These are phyloP conservation scores for Trichoderma citrinoviride DNA, from an alignment of 2,329 filamentous ascomycete species.

Conservation along the genomic window DNA sequence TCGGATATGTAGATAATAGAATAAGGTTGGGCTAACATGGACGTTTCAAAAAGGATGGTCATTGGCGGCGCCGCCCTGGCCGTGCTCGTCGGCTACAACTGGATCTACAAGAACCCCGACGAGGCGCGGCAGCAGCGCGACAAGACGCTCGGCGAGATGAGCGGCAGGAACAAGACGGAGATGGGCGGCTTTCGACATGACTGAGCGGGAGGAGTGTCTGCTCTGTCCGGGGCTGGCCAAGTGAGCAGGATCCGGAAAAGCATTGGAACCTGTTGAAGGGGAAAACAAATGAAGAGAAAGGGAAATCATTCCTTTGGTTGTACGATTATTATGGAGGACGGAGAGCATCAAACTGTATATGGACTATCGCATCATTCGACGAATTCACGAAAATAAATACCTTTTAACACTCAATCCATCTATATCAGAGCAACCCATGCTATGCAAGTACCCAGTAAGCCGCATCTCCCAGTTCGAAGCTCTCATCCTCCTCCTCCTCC, in stretches of 20 bases:
- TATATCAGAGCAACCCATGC: too few species aligned
- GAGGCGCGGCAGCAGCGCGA: slow-evolving; percentile 19
- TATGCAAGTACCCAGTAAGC: background rate
- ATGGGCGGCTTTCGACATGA: slow-evolving; percentile 35
- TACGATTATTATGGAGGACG: background rate
- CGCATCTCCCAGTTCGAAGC: background rate
- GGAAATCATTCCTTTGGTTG: background rate
- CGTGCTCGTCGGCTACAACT: slow-evolving; percentile 30
- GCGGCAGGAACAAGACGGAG: slow-evolving; percentile 31
- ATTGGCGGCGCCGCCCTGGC: slow-evolving; percentile 32
- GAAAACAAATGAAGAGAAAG: background rate
- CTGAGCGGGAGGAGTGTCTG: slow-evolving; percentile 15
- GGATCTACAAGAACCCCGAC: slow-evolving; percentile 30
- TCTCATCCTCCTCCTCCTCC: background rate
- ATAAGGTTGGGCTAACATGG: background rate
- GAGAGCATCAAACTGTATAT: background rate
- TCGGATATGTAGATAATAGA: background rate
- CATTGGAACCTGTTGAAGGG: too few species aligned
- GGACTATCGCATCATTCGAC: background rate
- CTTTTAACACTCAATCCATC: too few species aligned
- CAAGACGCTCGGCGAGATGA: slow-evolving; percentile 32
- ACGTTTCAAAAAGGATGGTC: slow-evolving; percentile 29
- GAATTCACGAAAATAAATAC: background rate
- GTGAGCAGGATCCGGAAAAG: too few species aligned
- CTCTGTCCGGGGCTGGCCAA: slow-evolving; percentile 10